Percentiles rank a stretch among this genome's conserved stretches.
Evolutionary conservation across 768 basidiomycete genomes (phyloP).

Genomic region (Lepiota venenata): DNA sequence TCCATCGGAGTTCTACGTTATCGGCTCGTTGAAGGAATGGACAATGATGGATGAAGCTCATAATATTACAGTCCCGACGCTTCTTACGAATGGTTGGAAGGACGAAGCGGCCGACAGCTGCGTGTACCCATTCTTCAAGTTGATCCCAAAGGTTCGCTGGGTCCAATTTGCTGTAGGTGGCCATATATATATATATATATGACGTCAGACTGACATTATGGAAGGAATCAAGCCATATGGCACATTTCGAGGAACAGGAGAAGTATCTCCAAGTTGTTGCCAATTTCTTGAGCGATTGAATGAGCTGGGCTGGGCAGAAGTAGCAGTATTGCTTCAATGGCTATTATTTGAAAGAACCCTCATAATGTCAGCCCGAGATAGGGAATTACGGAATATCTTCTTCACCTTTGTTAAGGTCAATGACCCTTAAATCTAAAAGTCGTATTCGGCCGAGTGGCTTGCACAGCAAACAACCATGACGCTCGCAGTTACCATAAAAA

Average conservation of each 20-base stretch:
- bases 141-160: conserved; percentile 42
- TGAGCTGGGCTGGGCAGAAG: not conserved
- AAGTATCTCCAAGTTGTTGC: conserved; percentile 30
- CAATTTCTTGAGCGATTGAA: conserved; percentile 23
- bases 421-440: no score
- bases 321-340: no score
- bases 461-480: no score
- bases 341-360: no score
- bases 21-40: conserved; percentile 42
- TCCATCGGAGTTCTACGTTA: conserved; percentile 35
- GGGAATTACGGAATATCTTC: no score
- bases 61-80: conserved; percentile 35
- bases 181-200: not conserved
- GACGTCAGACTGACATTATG: not conserved
- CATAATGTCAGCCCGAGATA: no score
- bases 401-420: no score
- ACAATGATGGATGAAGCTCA: conserved; percentile 39
- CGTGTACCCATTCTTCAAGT: conserved; percentile 33
- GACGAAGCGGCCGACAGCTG: conserved; percentile 39
- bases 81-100: conserved; percentile 38
- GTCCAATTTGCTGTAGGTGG: conserved; percentile 30
- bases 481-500: no score
- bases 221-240: conserved; percentile 35
- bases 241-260: conserved; percentile 39
- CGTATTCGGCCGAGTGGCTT: no score